Conservation (phyloP, 2,329 filamentous ascomycete species). For the Chaetomium sp. region DNA sequence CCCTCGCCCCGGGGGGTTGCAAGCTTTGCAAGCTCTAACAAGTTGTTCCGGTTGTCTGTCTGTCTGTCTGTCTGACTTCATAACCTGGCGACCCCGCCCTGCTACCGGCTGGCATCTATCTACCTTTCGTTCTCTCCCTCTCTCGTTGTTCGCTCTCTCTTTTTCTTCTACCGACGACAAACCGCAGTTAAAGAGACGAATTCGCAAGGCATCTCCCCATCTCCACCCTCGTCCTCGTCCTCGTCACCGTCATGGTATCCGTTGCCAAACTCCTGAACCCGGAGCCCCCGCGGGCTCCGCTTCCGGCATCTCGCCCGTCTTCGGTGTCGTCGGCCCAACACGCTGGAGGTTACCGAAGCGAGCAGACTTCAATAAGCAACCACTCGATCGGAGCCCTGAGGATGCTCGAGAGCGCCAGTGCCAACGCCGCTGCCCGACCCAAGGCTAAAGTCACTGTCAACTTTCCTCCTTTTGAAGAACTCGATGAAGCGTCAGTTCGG, state of each 20-base stretch:
- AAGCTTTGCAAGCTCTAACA: constrained; percentile 6
- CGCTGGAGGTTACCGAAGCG: constrained; percentile 29
- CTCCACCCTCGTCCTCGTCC: not conserved
- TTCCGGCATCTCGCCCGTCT: constrained; percentile 34
- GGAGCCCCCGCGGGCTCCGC: constrained; percentile 34
- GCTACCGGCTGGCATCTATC: constrained; percentile 19
- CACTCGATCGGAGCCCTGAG: constrained; percentile 44
- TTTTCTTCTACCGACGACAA: constrained; percentile 1
- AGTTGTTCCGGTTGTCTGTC: no score
- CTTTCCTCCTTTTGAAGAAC: constrained; percentile 63
- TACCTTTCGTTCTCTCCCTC: constrained; percentile 26
- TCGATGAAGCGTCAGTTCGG: constrained; percentile 49
- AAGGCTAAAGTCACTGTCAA: constrained; percentile 61
- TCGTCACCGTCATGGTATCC: constrained; percentile 48
- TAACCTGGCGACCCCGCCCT: constrained; percentile 19
- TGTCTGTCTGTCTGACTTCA: constrained; percentile 21
- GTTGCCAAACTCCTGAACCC: constrained; percentile 63
- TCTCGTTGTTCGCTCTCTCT: constrained; percentile 12
- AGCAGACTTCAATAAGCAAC: constrained; percentile 21
- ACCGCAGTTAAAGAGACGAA: constrained; percentile 30
- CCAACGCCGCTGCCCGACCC: constrained; percentile 49
- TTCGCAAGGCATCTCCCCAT: constrained; percentile 34
- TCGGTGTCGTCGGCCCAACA: constrained; percentile 33
- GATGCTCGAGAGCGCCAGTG: constrained; percentile 56
- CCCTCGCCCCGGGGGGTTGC: constrained; percentile 10